These are phyloP conservation scores for Hyaloscypha finlandica DNA, from an alignment of 495 filamentous ascomycete genomes.

Conservation along the genomic window DNA sequence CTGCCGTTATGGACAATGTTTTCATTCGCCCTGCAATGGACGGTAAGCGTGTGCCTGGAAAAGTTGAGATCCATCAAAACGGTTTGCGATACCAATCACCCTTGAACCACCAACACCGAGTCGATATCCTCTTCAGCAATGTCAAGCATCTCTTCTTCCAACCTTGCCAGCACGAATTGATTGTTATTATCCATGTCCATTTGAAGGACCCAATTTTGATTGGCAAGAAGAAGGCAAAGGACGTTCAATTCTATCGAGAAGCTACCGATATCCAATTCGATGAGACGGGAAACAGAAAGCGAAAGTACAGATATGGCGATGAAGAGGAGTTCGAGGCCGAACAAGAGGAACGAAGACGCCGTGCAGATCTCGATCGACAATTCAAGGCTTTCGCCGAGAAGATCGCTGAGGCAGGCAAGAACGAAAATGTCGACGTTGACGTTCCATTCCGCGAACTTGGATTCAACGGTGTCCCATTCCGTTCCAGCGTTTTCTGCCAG, in stretches of 20 bases:
- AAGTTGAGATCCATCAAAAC: constrained; percentile 97
- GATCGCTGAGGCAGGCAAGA: constrained; percentile 88
- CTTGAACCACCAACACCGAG: constrained; percentile 74
- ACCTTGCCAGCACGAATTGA: constrained; percentile 90
- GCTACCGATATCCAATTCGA: constrained; percentile 99
- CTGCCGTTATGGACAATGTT: constrained; percentile 82
- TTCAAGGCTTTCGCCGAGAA: constrained; percentile 98
- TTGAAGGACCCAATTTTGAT: constrained; percentile 98
- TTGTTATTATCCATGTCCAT: constrained; percentile 97
- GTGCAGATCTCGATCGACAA: constrained; percentile 88
- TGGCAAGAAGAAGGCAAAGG: constrained; percentile 97
- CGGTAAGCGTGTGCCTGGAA: constrained; percentile 91
- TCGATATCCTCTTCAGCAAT: constrained; percentile 97
- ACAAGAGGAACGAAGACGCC: constrained; percentile 89
- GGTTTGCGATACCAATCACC: constrained; percentile 95
- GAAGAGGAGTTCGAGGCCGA: constrained; percentile 99
- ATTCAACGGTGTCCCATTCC: constrained; percentile 93
- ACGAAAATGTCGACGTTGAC: constrained; percentile 82
- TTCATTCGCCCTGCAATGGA: constrained; percentile 94
- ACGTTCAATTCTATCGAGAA: constrained; percentile 98
- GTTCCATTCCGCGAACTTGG: constrained; percentile 96
- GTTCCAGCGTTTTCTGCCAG: constrained; percentile 91
- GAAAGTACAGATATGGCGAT: constrained; percentile 97
- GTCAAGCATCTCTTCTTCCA: constrained; percentile 99
- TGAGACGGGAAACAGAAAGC: constrained; percentile 96